Evolutionary conservation across 2,329 filamentous ascomycete genomes (phyloP).

Genomic region (Alternaria sp.): DNA sequence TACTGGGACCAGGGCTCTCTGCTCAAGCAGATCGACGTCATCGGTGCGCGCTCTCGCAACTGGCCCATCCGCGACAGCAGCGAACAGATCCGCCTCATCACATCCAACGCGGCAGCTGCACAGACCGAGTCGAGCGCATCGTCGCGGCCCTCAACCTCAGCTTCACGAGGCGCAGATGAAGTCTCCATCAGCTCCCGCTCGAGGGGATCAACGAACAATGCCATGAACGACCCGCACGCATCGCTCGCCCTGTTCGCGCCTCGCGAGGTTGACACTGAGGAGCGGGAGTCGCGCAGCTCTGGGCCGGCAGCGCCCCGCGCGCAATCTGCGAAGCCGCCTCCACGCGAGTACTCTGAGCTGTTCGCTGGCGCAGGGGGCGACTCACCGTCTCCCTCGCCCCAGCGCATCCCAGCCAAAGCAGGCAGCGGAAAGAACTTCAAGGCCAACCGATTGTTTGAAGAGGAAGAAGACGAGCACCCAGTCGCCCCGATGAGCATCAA

Average conservation of each 20-base stretch:
- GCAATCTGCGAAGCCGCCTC: slow-evolving; percentile 73
- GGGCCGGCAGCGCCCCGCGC: slow-evolving; percentile 65
- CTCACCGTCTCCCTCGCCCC: slow-evolving; percentile 48
- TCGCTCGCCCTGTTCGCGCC: slow-evolving; percentile 77
- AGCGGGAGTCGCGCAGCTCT: slow-evolving; percentile 50
- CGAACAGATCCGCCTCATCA: slow-evolving; percentile 82
- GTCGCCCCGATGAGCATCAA: slow-evolving; percentile 55
- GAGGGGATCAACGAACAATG: slow-evolving; percentile 45
- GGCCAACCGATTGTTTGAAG: slow-evolving; percentile 63
- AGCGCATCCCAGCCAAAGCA: slow-evolving; percentile 52
- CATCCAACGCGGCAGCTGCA: slow-evolving; percentile 59
- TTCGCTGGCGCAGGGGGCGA: slow-evolving; percentile 60
- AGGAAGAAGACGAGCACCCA: slow-evolving; percentile 56
- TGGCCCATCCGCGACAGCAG: slow-evolving; percentile 92
- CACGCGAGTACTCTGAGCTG: slow-evolving; percentile 73
- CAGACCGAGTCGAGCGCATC: slow-evolving; percentile 37
- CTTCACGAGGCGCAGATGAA: slow-evolving; percentile 40
- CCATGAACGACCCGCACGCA: slow-evolving; percentile 61
- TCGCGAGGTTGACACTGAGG: slow-evolving; percentile 66
- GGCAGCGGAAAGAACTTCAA: slow-evolving; percentile 60
- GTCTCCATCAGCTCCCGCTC: slow-evolving; percentile 49
- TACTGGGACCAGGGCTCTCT: slow-evolving; percentile 96
- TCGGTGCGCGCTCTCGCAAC: slow-evolving; percentile 86
- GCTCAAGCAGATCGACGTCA: slow-evolving; percentile 91
- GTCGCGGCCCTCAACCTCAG: slow-evolving; percentile 44